phyloP scores from a whole-genome alignment of 345 rosid genomes.

The Nephelium lappaceum region DNA sequence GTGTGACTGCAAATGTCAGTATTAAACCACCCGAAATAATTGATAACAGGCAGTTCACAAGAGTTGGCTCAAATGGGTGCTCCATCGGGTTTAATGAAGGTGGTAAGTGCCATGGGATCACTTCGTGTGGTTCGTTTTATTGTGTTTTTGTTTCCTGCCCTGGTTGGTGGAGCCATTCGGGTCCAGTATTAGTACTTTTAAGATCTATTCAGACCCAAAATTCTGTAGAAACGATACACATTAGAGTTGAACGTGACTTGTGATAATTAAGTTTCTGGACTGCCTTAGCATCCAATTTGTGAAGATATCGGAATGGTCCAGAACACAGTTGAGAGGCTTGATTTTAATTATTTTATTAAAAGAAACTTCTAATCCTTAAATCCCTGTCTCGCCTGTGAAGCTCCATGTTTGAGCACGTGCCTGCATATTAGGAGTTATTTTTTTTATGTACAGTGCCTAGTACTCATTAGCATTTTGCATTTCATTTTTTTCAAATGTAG shows the following conservation, averaged over 20 bases:
- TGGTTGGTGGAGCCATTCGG: neutral
- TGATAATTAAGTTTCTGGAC: neutral
- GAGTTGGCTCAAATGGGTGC: conserved; percentile 42
- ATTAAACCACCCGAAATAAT: conserved; percentile 40
- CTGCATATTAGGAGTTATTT: neutral
- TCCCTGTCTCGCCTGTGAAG: neutral
- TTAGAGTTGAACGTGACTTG: neutral
- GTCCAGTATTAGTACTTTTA: neutral
- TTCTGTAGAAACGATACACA: neutral
- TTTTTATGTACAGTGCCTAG: neutral
- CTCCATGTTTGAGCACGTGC: neutral
- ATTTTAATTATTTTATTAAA: neutral
- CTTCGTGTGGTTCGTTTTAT: conserved; percentile 13
- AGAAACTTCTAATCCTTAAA: neutral
- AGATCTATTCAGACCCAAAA: neutral
- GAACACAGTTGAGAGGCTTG: neutral
- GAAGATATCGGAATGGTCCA: neutral
- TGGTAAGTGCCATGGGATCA: conserved; percentile 37
- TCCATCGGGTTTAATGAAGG: conserved; percentile 46
- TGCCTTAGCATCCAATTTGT: conserved; percentile 3
- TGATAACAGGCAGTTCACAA: conserved; percentile 36
- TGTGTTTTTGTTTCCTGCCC: conserved; percentile 5
- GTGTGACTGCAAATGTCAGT: conserved; percentile 32
- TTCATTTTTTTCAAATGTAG: neutral
- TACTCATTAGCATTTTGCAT: conserved; percentile 15